Conservation (phyloP, 345 rosid species). For the Camelina neglecta region DNA sequence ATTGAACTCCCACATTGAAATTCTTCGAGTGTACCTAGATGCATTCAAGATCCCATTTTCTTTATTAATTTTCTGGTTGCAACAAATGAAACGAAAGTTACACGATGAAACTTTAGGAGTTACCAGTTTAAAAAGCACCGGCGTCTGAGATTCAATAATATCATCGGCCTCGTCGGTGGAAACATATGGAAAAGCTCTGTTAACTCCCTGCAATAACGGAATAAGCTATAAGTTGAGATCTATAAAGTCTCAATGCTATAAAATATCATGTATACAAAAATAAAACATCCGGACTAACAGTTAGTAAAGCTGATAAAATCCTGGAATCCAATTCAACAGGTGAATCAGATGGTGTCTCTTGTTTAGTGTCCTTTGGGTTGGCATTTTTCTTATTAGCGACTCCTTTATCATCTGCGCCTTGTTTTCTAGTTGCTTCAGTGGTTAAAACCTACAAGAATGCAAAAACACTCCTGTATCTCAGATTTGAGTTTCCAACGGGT, state of each 20-base stretch:
- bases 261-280: not conserved
- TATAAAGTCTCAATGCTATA: slow-evolving; percentile 9
- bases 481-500: slow-evolving; percentile 15
- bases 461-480: slow-evolving; percentile 28
- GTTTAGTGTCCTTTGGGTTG: slow-evolving; percentile 48
- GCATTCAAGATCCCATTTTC: slow-evolving; percentile 19
- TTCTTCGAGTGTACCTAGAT: slow-evolving; percentile 90
- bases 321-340: slow-evolving; percentile 94
- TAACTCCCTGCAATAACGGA: slow-evolving; percentile 71
- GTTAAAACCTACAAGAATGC: slow-evolving; percentile 64
- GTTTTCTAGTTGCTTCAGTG: slow-evolving; percentile 56
- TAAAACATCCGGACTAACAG: slow-evolving; percentile 52
- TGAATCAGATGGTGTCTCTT: slow-evolving; percentile 53
- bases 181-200: slow-evolving; percentile 98
- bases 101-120: slow-evolving; percentile 19
- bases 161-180: slow-evolving; percentile 84
- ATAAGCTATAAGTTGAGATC: slow-evolving; percentile 15
- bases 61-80: slow-evolving; percentile 12
- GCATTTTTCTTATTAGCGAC: slow-evolving; percentile 42
- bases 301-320: slow-evolving; percentile 84
- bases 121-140: slow-evolving; percentile 91
- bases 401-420: slow-evolving; percentile 41
- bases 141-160: slow-evolving; percentile 84
- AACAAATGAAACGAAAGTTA: slow-evolving; percentile 18
- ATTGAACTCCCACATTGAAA: slow-evolving; percentile 94